Evolutionary conservation across 805 yeast species (phyloP).

Genomic region (Candida boidinii): DNA sequence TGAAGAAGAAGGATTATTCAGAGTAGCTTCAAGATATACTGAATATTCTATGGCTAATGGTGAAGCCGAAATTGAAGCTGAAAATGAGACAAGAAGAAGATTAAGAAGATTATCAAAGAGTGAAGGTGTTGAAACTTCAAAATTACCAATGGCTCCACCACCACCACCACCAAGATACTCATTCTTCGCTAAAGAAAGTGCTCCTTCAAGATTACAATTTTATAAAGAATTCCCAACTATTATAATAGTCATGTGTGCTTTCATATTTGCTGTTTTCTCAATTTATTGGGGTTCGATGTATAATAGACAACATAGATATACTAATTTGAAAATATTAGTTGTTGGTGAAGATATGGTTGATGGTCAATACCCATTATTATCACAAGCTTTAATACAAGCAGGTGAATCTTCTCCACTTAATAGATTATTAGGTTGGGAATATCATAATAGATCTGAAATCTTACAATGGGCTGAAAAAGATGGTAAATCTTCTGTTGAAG

Average conservation of each 20-base stretch:
- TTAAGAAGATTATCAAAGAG: not conserved
- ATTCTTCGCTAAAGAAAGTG: constrained; percentile 11
- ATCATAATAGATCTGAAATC: constrained; percentile 16
- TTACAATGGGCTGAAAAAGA: constrained; percentile 21
- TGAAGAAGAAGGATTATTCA: constrained; percentile 4
- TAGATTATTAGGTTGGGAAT: constrained; percentile 28
- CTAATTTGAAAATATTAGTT: constrained; percentile 29
- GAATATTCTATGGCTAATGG: constrained; percentile 11
- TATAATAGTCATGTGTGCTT: constrained; percentile 22
- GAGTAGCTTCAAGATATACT: constrained; percentile 16
- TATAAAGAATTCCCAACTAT: constrained; percentile 8
- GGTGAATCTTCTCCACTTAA: constrained; percentile 7
- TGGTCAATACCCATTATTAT: constrained; percentile 19
- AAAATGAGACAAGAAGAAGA: constrained; percentile 2
- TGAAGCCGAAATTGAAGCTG: constrained; percentile 5
- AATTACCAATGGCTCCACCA: constrained; percentile 1
- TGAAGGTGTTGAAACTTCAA: constrained; percentile 1
- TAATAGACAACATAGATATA: constrained; percentile 20
- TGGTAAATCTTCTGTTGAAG: constrained; percentile 23
- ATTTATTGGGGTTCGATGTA: constrained; percentile 42
- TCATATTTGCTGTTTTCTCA: constrained; percentile 31
- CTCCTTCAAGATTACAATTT: constrained; percentile 6
- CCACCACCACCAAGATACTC: constrained; percentile 2
- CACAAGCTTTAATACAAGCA: constrained; percentile 19
- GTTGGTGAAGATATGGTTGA: constrained; percentile 22